phyloP scores from a whole-genome alignment of 331 rosid genomes.

The Quercus lobata region DNA sequence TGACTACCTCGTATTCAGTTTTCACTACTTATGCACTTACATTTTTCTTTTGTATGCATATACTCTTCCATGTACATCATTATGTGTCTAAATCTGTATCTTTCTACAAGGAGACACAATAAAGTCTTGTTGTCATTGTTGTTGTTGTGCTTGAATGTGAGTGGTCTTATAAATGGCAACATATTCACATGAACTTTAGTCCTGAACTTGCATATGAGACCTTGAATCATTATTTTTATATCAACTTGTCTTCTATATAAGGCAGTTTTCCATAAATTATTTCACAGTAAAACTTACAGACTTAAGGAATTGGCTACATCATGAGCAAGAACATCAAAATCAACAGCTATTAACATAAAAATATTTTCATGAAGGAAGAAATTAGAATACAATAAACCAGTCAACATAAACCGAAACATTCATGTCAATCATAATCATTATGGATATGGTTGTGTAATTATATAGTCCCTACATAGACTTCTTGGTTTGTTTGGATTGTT shows the following conservation, averaged over 20 bases:
- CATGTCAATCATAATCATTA: too few relatives aligned
- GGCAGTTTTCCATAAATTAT: neutral
- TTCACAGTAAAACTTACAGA: neutral
- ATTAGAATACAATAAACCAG: too few relatives aligned
- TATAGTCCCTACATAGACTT: too few relatives aligned
- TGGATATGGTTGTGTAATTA: too few relatives aligned
- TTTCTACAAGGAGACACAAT: too few relatives aligned
- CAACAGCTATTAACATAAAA: too few relatives aligned
- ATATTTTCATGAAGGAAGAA: too few relatives aligned
- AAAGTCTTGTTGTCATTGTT: too few relatives aligned
- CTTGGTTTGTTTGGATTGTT: too few relatives aligned
- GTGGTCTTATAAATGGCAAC: neutral
- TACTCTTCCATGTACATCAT: neutral
- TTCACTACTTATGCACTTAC: neutral
- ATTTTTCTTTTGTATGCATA: neutral
- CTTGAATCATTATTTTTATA: neutral
- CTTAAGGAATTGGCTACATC: too few relatives aligned
- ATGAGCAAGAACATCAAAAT: too few relatives aligned
- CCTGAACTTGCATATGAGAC: neutral
- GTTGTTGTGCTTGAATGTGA: neutral
- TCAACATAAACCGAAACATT: too few relatives aligned
- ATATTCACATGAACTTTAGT: neutral
- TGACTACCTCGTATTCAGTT: neutral
- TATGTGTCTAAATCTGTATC: neutral
- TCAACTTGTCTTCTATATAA: neutral